Percentiles rank a stretch among this genome's conserved stretches.
Evolutionary conservation across 2,329 filamentous ascomycete genomes (phyloP).

Genomic region (Cercospora brassicicola): DNA sequence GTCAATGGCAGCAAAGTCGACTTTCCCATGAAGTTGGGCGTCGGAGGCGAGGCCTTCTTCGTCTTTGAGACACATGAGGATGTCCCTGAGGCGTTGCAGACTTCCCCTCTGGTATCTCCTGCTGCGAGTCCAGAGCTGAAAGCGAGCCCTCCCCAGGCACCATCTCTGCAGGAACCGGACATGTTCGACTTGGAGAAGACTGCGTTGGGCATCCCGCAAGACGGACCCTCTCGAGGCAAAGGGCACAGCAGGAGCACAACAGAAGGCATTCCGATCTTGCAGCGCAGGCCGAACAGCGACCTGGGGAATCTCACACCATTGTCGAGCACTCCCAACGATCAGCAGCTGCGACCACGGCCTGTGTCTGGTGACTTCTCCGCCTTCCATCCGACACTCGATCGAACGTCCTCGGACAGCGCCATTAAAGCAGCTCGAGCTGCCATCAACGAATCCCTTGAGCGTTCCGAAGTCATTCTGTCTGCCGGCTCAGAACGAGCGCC

Average conservation of each 20-base stretch:
- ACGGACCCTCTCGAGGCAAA: constrained; percentile 12
- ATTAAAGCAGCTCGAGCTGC: constrained; percentile 48
- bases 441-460: constrained; percentile 39
- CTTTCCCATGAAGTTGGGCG: constrained; percentile 97
- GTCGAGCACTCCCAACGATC: constrained; percentile 21
- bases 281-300: constrained; percentile 48
- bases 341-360: constrained; percentile 21
- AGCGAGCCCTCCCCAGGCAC: constrained; percentile 45
- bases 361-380: constrained; percentile 27
- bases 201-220: constrained; percentile 11
- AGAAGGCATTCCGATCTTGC: constrained; percentile 26
- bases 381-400: constrained; percentile 39
- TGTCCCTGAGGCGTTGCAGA: constrained; percentile 91
- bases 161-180: constrained; percentile 66
- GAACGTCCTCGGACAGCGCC: constrained; percentile 57
- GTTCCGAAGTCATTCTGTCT: constrained; percentile 28
- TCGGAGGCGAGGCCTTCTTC: constrained; percentile 97
- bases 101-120: constrained; percentile 88
- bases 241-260: constrained; percentile 33
- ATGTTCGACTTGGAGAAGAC: constrained; percentile 63
- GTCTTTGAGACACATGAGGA: constrained; percentile 92
- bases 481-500: constrained; percentile 22
- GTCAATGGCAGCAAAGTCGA: constrained; percentile 91
- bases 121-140: constrained; percentile 75
- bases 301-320: constrained; percentile 42